Base-by-base conservation (phyloP, 176 grass and related monocot genomes). In the Luzula sylvatica region DNA sequence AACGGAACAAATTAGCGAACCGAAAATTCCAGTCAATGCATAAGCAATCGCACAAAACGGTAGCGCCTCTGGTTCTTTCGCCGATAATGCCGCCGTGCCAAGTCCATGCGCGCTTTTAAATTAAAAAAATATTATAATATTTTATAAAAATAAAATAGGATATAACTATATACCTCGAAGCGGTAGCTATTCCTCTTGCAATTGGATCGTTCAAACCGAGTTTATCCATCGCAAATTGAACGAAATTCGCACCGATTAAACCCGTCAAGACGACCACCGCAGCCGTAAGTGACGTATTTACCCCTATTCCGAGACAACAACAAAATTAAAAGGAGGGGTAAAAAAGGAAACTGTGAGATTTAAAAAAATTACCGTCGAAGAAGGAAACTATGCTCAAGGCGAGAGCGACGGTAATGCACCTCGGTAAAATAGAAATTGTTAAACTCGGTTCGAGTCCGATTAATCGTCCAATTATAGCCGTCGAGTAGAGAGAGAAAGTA, bases 11-110 rank as follows among this genome's bases (percentile, higher is more conserved):
- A 89, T 65, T 15, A 96, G 53, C 0, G 81, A 77, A 13, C 78
- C 81, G 16, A 86, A 82, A n/a, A 96, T 82, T 50, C 92, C 92
- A 1, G 85, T 96, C 5, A 96, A 35, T 0, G 62, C 81, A 23
- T 96, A 96, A 19, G 92, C 81, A 55, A 96, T 89, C 7, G 92
- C 92, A 68, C 92, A 96, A 67, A 96, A 96, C 1, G 92, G 85
- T 12, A 90, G 84, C 41, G 92, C 71, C 63, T 82, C 92, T 5
- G 92, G 84, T 42, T 89, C 92, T 51, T 96, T 96, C 1, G 92
- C 81, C 14, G 92, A 96, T 62, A 96, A 39, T 14, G 92, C 92
- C 5, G 92, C 92, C 5, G 92, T 96, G 23, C 92, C 90, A 20
- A 89, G 27, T 30, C 90, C 92, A 71, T 96, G 92, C 13, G 92